Evolutionary conservation across 129 eudicot species (phyloP).

Genomic region (Chrysanthemum seticuspe): DNA sequence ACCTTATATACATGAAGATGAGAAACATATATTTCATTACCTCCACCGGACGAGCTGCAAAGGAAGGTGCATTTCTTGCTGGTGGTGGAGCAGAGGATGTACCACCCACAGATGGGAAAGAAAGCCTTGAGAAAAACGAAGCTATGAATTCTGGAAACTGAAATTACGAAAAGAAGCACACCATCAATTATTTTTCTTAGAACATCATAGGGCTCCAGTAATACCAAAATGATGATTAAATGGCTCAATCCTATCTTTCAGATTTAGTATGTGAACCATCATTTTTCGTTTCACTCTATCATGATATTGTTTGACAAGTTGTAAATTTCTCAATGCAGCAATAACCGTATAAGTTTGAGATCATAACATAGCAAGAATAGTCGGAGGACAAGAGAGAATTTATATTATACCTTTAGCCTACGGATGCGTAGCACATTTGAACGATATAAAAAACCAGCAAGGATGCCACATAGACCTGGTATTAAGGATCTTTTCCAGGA

Average conservation of each 20-base stretch:
- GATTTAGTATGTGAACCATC: too few species aligned
- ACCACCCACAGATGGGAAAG: constrained; percentile 68
- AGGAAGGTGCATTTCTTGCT: constrained; percentile 57
- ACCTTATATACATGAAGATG: constrained; percentile 11
- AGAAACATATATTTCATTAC: constrained; percentile 38
- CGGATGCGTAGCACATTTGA: constrained; percentile 66
- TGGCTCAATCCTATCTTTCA: neutral
- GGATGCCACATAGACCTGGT: constrained; percentile 92
- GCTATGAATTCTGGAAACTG: constrained; percentile 88
- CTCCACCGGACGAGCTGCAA: constrained; percentile 67
- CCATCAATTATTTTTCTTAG: neutral
- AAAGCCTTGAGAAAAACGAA: constrained; percentile 75
- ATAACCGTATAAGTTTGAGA: neutral
- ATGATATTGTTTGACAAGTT: too few species aligned
- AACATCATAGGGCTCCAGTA: constrained; percentile 2
- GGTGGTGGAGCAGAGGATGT: constrained; percentile 63
- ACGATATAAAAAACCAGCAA: constrained; percentile 89
- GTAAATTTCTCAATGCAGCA: too few species aligned
- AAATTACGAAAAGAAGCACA: constrained; percentile 11
- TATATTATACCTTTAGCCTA: constrained; percentile 66
- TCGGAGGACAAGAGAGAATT: neutral
- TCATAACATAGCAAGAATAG: constrained; percentile 7
- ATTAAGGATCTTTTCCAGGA: constrained; percentile 91
- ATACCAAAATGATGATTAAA: constrained; percentile 11
- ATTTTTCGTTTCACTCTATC: too few species aligned